Percentiles rank a stretch among this genome's conserved stretches.
phyloP scores from a whole-genome alignment of 1,139 yeast species.

The Pichia sp. region DNA sequence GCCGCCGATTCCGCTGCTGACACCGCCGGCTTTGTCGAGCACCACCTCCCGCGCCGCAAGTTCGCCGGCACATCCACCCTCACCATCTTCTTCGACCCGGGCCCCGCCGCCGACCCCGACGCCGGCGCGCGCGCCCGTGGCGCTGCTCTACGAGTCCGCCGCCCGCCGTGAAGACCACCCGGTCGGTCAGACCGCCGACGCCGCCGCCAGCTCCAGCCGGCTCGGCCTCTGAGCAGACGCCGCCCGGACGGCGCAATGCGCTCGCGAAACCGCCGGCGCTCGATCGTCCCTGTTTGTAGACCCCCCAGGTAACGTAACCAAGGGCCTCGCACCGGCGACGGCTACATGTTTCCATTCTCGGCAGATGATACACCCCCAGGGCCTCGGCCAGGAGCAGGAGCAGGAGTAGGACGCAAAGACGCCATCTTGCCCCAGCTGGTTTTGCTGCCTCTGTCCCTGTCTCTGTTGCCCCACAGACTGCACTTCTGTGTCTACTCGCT shows the following conservation, averaged over 20 bases:
- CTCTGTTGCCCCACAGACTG: too few relatives aligned
- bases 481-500: too few relatives aligned
- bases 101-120: neutral
- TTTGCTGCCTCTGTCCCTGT: too few relatives aligned
- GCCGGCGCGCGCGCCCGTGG: conserved; percentile 44
- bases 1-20: neutral
- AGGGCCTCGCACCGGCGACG: too few relatives aligned
- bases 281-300: too few relatives aligned
- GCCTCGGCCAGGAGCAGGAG: too few relatives aligned
- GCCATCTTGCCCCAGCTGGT: too few relatives aligned
- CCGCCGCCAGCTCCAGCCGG: neutral
- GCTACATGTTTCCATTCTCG: too few relatives aligned
- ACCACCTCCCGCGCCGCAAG: conserved; percentile 67
- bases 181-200: conserved; percentile 11
- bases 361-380: neutral
- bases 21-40: conserved; percentile 49
- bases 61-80: conserved; percentile 42
- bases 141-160: conserved; percentile 80
- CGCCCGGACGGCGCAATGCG: too few relatives aligned
- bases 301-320: too few relatives aligned
- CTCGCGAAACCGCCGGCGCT: too few relatives aligned
- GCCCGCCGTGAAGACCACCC: conserved; percentile 86
- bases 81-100: neutral
- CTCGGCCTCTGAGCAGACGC: too few relatives aligned
- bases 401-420: neutral